These are phyloP conservation scores for Trichosporon faecale DNA, from an alignment of 1,284 basidiomycete species.

Conservation along the genomic window DNA sequence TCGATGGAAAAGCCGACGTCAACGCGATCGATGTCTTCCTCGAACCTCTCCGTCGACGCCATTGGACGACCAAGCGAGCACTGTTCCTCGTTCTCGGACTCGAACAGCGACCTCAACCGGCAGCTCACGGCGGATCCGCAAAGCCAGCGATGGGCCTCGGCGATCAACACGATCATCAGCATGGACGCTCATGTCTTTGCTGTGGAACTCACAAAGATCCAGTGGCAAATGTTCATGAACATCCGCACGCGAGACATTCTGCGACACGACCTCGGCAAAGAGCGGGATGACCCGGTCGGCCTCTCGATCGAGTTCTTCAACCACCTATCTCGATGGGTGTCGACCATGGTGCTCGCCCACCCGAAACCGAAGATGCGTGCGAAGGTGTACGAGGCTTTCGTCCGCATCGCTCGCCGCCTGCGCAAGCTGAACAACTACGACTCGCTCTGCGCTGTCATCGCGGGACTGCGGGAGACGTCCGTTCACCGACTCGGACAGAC, in stretches of 20 bases:
- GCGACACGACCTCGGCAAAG: conserved; percentile 50
- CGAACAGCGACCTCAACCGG: conserved; percentile 13
- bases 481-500: conserved; percentile 46
- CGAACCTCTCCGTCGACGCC: conserved; percentile 11
- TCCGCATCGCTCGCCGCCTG: conserved; percentile 45
- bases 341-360: conserved; percentile 48
- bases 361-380: conserved; percentile 49
- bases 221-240: conserved; percentile 46
- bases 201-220: conserved; percentile 47
- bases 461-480: conserved; percentile 48
- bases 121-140: neutral
- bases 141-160: conserved; percentile 17
- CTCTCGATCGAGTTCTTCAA: conserved; percentile 50
- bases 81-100: neutral
- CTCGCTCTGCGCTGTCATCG: conserved; percentile 47
- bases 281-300: conserved; percentile 42
- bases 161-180: conserved; percentile 22
- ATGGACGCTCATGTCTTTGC: conserved; percentile 44
- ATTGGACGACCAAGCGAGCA: neutral
- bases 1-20: conserved; percentile 12
- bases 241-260: conserved; percentile 49
- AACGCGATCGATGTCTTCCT: neutral
- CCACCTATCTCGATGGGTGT: conserved; percentile 49
- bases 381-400: conserved; percentile 48
- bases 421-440: conserved; percentile 53